Conservation (phyloP, 345 rosid species). For the Acer yangbiense region DNA sequence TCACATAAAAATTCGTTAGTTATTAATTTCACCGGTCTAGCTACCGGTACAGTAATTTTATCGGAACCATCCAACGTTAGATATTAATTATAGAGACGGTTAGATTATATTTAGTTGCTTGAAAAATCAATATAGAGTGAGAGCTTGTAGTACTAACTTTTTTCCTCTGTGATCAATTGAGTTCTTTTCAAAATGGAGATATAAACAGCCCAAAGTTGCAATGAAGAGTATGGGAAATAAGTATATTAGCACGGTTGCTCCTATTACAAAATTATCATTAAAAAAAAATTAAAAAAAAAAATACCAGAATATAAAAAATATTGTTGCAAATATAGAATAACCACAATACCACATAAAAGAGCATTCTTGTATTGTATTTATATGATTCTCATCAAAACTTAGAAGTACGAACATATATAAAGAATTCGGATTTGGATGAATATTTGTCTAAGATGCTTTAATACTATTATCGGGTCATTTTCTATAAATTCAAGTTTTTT, state of each 20-base stretch:
- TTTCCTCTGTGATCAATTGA: neutral
- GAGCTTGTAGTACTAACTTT: neutral
- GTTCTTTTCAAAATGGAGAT: slow-evolving; percentile 30
- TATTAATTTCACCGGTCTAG: neutral
- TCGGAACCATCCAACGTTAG: too few species aligned
- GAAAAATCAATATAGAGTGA: neutral
- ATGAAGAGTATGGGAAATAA: slow-evolving; percentile 40
- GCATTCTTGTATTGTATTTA: too few species aligned
- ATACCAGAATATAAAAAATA: neutral
- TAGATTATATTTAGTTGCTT: too few species aligned
- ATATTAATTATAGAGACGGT: neutral
- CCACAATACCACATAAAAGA: too few species aligned
- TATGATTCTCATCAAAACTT: neutral
- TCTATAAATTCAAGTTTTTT: too few species aligned
- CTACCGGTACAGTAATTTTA: too few species aligned
- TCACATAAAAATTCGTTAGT: neutral
- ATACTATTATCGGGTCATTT: too few species aligned
- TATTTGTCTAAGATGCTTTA: too few species aligned
- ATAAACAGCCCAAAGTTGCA: slow-evolving; percentile 32
- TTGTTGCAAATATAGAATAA: neutral
- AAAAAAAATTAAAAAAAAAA: too few species aligned
- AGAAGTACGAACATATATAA: too few species aligned
- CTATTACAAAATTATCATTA: slow-evolving; percentile 19
- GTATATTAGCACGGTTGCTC: slow-evolving; percentile 28
- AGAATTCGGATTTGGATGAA: too few species aligned